Percentiles rank a stretch among this genome's conserved stretches.
Evolutionary conservation across 2,329 filamentous ascomycete genomes (phyloP).

Genomic region (Penicillium expansum): DNA sequence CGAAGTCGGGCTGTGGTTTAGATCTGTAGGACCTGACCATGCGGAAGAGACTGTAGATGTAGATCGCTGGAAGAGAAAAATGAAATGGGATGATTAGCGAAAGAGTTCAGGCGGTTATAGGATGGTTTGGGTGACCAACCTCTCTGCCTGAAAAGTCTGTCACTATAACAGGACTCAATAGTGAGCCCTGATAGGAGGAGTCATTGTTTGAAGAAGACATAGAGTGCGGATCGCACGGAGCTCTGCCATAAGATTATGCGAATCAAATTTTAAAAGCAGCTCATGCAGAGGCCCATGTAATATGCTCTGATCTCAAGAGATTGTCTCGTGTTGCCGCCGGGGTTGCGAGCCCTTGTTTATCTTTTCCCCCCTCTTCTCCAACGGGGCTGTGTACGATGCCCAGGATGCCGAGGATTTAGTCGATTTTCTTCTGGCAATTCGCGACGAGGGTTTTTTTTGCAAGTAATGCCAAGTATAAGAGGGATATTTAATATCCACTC

Average conservation of each 20-base stretch:
- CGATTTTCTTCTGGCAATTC: background rate
- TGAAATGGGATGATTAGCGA: background rate
- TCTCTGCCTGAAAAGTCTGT: conserved; percentile 20
- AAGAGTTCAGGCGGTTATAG: background rate
- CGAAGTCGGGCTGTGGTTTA: conserved; percentile 18
- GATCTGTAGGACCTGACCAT: conserved; percentile 20
- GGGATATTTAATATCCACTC: background rate
- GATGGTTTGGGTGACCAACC: conserved; percentile 7
- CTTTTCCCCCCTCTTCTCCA: conserved; percentile 1
- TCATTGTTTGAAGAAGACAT: conserved; percentile 8
- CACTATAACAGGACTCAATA: conserved; percentile 17
- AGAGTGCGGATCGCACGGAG: background rate
- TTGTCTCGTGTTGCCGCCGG: conserved; percentile 1
- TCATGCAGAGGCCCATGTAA: background rate
- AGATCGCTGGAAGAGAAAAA: conserved; percentile 14
- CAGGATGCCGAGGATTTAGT: conserved; percentile 10
- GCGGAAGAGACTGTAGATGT: conserved; percentile 19
- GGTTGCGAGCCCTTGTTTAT: conserved; percentile 1
- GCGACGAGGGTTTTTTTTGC: background rate
- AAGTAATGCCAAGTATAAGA: conserved; percentile 4
- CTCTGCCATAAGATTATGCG: background rate
- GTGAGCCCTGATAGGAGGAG: conserved; percentile 11
- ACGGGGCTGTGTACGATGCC: conserved; percentile 22
- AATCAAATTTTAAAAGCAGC: background rate
- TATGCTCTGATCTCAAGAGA: background rate